Conservation (phyloP, 495 filamentous ascomycete genomes). For the Letharia columbiana region DNA sequence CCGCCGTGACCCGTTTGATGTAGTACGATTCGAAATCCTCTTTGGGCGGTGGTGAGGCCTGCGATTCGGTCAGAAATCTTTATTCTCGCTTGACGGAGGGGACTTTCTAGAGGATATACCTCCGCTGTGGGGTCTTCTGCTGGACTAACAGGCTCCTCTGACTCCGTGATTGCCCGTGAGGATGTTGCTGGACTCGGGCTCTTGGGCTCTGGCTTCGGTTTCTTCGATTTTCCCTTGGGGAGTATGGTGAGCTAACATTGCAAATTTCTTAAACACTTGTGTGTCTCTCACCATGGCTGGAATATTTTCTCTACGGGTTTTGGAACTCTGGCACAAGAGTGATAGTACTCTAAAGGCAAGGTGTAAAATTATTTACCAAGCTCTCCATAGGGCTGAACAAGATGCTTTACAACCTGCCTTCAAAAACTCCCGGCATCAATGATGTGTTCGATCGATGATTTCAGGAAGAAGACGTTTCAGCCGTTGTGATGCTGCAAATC, state of each 20-base stretch:
- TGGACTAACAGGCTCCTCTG: not conserved
- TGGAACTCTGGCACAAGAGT: not conserved
- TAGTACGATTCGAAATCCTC: conserved; percentile 52
- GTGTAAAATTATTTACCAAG: not conserved
- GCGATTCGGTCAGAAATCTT: not conserved
- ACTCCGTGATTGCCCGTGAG: not conserved
- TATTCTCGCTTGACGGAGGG: not conserved
- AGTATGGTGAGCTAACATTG: not conserved
- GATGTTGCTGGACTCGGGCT: not conserved
- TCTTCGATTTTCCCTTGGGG: not conserved
- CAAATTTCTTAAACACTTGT: not conserved
- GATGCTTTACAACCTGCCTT: not conserved
- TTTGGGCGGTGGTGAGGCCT: not conserved
- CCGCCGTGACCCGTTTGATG: conserved; percentile 52
- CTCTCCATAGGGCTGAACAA: not conserved
- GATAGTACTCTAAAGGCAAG: not conserved
- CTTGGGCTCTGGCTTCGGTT: not conserved
- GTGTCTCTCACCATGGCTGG: not conserved
- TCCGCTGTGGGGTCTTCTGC: not conserved
- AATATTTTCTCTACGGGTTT: not conserved
- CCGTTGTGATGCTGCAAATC: not conserved
- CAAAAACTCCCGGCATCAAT: not conserved
- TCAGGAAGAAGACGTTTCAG: not conserved
- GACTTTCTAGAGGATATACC: not conserved
- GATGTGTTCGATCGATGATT: not conserved